Evolutionary conservation across 1,284 basidiomycete species (phyloP).

Genomic region (Veloboletus limbatus): DNA sequence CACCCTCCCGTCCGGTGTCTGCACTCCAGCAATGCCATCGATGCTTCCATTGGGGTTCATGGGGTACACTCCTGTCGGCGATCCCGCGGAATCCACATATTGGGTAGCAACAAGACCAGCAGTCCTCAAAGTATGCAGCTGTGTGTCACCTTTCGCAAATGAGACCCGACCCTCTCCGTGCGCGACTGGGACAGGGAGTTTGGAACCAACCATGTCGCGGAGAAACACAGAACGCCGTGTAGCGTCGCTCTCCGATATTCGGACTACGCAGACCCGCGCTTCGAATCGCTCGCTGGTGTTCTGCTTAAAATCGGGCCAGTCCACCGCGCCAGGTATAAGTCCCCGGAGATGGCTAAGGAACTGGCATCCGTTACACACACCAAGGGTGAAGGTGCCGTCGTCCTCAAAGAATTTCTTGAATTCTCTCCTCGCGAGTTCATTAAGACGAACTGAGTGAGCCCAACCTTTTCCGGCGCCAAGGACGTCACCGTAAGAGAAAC

Average conservation of each 20-base stretch:
- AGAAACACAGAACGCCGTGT: slow-evolving; percentile 79
- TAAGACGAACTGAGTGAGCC: slow-evolving; percentile 91
- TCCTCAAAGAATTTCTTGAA: slow-evolving; percentile 83
- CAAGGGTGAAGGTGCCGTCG: slow-evolving; percentile 83
- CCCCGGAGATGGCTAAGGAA: slow-evolving; percentile 87
- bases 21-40: slow-evolving; percentile 85
- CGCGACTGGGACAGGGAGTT: slow-evolving; percentile 89
- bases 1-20: slow-evolving; percentile 83
- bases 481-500: slow-evolving; percentile 98
- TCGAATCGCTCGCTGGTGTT: slow-evolving; percentile 93
- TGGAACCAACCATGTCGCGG: slow-evolving; percentile 82
- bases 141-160: slow-evolving; percentile 49
- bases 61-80: slow-evolving; percentile 78
- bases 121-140: slow-evolving; percentile 43
- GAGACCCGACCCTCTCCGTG: slow-evolving; percentile 93
- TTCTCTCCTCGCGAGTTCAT: slow-evolving; percentile 69
- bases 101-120: slow-evolving; percentile 65
- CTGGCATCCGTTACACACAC: slow-evolving; percentile 98
- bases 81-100: slow-evolving; percentile 72
- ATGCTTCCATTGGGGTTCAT: slow-evolving; percentile 94
- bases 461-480: slow-evolving; percentile 97
- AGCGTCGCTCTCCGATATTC: slow-evolving; percentile 60
- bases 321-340: slow-evolving; percentile 82
- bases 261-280: slow-evolving; percentile 78
- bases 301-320: slow-evolving; percentile 90